Conservation (phyloP, 148 eudicot species). For the Persicaria tinctoria region DNA sequence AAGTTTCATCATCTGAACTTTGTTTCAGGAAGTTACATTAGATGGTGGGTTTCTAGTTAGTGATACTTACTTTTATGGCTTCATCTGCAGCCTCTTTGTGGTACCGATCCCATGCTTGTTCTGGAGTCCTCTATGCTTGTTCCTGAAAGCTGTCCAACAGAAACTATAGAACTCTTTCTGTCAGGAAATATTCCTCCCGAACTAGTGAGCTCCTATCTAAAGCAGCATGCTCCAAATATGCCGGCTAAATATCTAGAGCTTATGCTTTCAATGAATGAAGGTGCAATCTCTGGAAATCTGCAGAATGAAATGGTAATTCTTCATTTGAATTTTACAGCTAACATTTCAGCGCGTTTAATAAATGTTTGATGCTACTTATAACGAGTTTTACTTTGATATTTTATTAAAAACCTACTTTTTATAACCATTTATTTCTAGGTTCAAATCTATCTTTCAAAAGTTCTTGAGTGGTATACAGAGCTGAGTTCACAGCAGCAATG, state of each 20-base stretch:
- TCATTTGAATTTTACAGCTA: background rate
- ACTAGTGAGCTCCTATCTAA: slow-evolving; percentile 88
- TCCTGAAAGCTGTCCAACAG: slow-evolving; percentile 83
- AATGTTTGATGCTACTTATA: background rate
- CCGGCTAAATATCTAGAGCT: slow-evolving; percentile 90
- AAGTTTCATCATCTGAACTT: slow-evolving; percentile 14
- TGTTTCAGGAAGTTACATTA: background rate
- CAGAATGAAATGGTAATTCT: slow-evolving; percentile 91
- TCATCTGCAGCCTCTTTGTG: slow-evolving; percentile 96
- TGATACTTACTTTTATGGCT: slow-evolving; percentile 20
- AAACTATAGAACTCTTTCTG: slow-evolving; percentile 90
- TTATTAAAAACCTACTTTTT: background rate
- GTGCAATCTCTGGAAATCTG: slow-evolving; percentile 82
- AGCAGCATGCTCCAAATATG: slow-evolving; percentile 96
- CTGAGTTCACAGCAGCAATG: slow-evolving; percentile 65
- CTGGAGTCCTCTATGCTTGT: slow-evolving; percentile 91
- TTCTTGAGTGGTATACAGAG: slow-evolving; percentile 86
- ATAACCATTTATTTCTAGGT: slow-evolving; percentile 35
- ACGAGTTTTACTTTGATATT: slow-evolving; percentile 5
- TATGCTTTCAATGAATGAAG: slow-evolving; percentile 86
- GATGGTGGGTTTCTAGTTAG: background rate
- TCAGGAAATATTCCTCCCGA: slow-evolving; percentile 93
- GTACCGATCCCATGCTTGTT: slow-evolving; percentile 85
- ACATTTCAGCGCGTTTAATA: background rate
- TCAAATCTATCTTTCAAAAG: slow-evolving; percentile 95